phyloP scores from a whole-genome alignment of 805 yeast genomes.

The Saccharomyces kudriavzevii region DNA sequence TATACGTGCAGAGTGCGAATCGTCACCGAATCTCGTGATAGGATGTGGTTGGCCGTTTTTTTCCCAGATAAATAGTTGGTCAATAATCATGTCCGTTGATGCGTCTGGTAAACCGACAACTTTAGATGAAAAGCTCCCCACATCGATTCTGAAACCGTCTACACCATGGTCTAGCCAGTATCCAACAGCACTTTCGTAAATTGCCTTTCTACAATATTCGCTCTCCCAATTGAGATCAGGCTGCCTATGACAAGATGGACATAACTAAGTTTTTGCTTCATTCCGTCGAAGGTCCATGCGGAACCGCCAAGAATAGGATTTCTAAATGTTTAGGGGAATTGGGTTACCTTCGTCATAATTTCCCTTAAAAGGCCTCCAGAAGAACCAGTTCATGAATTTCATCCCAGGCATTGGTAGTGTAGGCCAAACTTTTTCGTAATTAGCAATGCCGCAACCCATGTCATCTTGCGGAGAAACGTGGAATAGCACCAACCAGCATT shows the following conservation, averaged over 20 bases:
- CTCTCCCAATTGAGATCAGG: slow-evolving; percentile 61
- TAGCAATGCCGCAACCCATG: slow-evolving; percentile 55
- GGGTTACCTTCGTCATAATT: slow-evolving; percentile 42
- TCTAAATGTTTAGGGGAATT: slow-evolving; percentile 52
- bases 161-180: slow-evolving; percentile 51
- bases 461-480: slow-evolving; percentile 53
- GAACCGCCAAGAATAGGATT: slow-evolving; percentile 44
- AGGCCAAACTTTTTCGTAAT: slow-evolving; percentile 34
- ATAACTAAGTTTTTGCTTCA: slow-evolving; percentile 48
- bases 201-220: slow-evolving; percentile 22
- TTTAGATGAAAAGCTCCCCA: slow-evolving; percentile 45
- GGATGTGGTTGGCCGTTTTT: slow-evolving; percentile 54
- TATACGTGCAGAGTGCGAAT: slow-evolving; percentile 43
- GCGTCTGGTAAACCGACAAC: slow-evolving; percentile 40
- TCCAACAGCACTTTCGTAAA: slow-evolving; percentile 40
- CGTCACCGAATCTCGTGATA: slow-evolving; percentile 46
- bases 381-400: slow-evolving; percentile 48
- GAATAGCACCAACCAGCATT: slow-evolving; percentile 52
- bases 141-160: slow-evolving; percentile 33
- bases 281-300: slow-evolving; percentile 51
- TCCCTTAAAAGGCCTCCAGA: slow-evolving; percentile 45
- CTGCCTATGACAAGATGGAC: slow-evolving; percentile 45
- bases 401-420: slow-evolving; percentile 28
- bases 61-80: slow-evolving; percentile 49
- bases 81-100: slow-evolving; percentile 49